Base-by-base conservation (phyloP, 2,329 filamentous ascomycete genomes). In the Sporothrix sp. region DNA sequence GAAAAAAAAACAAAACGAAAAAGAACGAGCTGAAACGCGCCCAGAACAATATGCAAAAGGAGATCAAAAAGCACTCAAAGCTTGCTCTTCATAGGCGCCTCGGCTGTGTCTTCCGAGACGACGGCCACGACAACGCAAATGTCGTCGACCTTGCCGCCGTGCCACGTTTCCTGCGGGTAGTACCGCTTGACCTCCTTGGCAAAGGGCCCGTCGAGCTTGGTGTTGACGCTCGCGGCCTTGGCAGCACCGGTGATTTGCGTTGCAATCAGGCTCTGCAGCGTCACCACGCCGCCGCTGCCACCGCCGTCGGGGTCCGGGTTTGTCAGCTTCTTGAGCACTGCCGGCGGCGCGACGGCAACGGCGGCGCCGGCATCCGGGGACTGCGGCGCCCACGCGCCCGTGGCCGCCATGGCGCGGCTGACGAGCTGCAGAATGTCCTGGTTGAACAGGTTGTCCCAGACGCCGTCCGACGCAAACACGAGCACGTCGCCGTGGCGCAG, bases 371-470 rank as follows among this genome's bases (percentile, higher is more conserved):
- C 71, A 3, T 78, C 69, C 7, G 32, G 35, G 18, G 33, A 28
- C 1, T 77, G 78, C 58, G 75, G 74, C 18, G 77, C 71, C 89
- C 90, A 96, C 0, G 87, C 89, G 3, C 84, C 84, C 4, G 74
- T 71, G 13, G 75, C 71, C 30, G 81, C 73, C 88, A 98, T 95
- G 25, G 82, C 73, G 44, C 76, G 74, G 57, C 84, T 91, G 23
- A 91, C 82, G 48, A 94, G 81, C 53, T 82, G 79, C 11, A 98
- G 75, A 27, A 94, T 84, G 58, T 98, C 89, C 62, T 95, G 86
- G 60, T 89, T 85, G 62, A 87, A 93, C 28, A 98, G 74, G 60
- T 98, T 98, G 66, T 98, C 93, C 78, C 93, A 93, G 4, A 97
- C 85, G 4, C 93, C 93, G 66, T 98, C 93, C 1, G 89, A 95